Evolutionary conservation across 1,139 yeast genomes (phyloP).

Genomic region (Hemisphaericaspora xylanilytica): DNA sequence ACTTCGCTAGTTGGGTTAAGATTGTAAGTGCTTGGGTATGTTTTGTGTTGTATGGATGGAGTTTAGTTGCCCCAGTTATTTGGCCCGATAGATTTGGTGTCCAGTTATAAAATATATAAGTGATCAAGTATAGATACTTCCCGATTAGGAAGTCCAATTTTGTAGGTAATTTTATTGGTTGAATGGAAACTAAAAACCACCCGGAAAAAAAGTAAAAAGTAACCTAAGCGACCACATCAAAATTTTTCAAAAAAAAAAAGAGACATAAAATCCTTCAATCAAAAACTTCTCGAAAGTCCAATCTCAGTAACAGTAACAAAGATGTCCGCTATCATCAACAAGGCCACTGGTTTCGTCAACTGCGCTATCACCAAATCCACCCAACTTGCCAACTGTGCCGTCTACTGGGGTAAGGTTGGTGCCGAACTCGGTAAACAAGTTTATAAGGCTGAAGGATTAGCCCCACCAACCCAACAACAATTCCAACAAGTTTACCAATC

Average conservation of each 20-base stretch:
- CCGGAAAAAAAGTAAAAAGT: conserved; percentile 5
- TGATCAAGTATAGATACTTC: conserved; percentile 11
- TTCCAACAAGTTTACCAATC: conserved; percentile 72
- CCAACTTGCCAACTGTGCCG: conserved; percentile 46
- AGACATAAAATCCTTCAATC: too few relatives aligned
- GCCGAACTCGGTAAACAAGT: conserved; percentile 88
- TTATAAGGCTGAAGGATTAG: conserved; percentile 86
- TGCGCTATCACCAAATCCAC: conserved; percentile 37
- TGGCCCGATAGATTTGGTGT: conserved; percentile 83
- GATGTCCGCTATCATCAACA: conserved; percentile 50
- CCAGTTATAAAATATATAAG: conserved; percentile 18
- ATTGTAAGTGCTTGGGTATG: conserved; percentile 92
- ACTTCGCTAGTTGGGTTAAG: conserved; percentile 93
- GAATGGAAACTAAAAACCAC: too few relatives aligned
- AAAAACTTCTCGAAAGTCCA: too few relatives aligned
- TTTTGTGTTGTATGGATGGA: conserved; percentile 83
- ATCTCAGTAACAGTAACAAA: conserved; percentile 3
- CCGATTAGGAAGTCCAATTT: conserved; percentile 23
- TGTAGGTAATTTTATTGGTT: conserved; percentile 16
- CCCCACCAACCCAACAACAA: conserved; percentile 83
- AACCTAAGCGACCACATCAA: neutral
- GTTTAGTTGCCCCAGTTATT: conserved; percentile 81
- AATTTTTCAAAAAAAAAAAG: conserved; percentile 2
- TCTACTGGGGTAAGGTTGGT: conserved; percentile 89
- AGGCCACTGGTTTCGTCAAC: conserved; percentile 46